Evolutionary conservation across 2,329 filamentous ascomycete genomes (phyloP).

Genomic region (Colletotrichum graminicola): DNA sequence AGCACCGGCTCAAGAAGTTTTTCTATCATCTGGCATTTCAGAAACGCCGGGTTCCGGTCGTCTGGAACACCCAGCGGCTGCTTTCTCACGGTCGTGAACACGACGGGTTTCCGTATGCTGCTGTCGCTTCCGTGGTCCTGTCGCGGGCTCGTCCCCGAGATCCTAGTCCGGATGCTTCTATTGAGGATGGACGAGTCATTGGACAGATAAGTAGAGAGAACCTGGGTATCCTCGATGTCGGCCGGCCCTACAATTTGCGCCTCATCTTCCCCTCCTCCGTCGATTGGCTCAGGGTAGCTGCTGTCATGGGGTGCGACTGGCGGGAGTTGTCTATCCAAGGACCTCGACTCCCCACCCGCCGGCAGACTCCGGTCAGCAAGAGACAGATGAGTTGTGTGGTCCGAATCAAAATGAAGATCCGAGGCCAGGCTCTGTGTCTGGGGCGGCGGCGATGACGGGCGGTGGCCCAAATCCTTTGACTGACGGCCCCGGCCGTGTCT

Average conservation of each 20-base stretch:
- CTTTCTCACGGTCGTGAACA: conserved; percentile 62
- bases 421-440: conserved; percentile 10
- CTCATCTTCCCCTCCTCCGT: conserved; percentile 52
- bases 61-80: conserved; percentile 57
- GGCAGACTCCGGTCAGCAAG: conserved; percentile 47
- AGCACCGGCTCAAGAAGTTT: conserved; percentile 69
- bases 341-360: neutral
- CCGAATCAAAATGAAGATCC: neutral
- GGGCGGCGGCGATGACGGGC: conserved; percentile 1
- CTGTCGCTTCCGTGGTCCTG: conserved; percentile 7
- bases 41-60: conserved; percentile 54
- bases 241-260: conserved; percentile 71
- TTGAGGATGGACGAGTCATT: conserved; percentile 31
- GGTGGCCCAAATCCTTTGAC: conserved; percentile 14
- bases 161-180: conserved; percentile 27
- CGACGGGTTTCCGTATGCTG: conserved; percentile 50
- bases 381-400: neutral
- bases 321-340: conserved; percentile 4
- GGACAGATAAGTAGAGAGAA: conserved; percentile 61
- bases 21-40: conserved; percentile 68
- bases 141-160: conserved; percentile 33
- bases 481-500: conserved; percentile 13
- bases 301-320: neutral
- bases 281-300: conserved; percentile 33
- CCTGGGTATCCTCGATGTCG: conserved; percentile 69